Conservation (phyloP, 495 filamentous ascomycete species). For the Cenococcum geophilum region DNA sequence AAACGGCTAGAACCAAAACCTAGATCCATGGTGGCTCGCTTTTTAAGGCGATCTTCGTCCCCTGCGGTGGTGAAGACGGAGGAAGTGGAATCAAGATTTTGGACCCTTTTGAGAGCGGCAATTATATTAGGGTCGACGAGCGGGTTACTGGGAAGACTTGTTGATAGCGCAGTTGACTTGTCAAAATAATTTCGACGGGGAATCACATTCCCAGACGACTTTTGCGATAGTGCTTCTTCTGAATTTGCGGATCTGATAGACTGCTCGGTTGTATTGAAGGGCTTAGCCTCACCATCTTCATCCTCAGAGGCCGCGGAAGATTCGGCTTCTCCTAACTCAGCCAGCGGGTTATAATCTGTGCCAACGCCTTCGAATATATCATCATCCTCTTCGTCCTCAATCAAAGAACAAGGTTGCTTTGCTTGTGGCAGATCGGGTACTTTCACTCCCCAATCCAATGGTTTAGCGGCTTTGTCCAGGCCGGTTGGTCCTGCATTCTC, state of each 20-base stretch:
- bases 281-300: slow-evolving; percentile 27
- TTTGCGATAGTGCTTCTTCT: background rate
- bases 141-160: slow-evolving; percentile 35
- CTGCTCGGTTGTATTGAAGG: slow-evolving; percentile 10
- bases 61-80: slow-evolving; percentile 42
- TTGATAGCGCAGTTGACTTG: slow-evolving; percentile 31
- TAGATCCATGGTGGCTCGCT: slow-evolving; percentile 75
- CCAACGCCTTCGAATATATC: slow-evolving; percentile 87
- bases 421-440: slow-evolving; percentile 53
- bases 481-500: slow-evolving; percentile 31
- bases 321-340: slow-evolving; percentile 55
- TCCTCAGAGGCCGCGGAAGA: slow-evolving; percentile 42
- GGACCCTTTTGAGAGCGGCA: slow-evolving; percentile 79
- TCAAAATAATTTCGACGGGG: slow-evolving; percentile 54
- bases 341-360: slow-evolving; percentile 82
- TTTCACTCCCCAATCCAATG: slow-evolving; percentile 61
- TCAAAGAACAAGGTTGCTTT: background rate
- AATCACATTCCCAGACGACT: slow-evolving; percentile 15
- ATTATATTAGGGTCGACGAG: slow-evolving; percentile 72
- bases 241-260: slow-evolving; percentile 13
- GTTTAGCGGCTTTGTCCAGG: slow-evolving; percentile 46
- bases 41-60: slow-evolving; percentile 42
- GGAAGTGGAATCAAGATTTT: slow-evolving; percentile 55
- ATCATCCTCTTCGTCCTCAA: slow-evolving; percentile 51
- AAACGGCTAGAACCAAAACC: slow-evolving; percentile 83